Evolutionary conservation across 768 basidiomycete genomes (phyloP), one percentile per base, ranked within the genome.

Genomic region (Kwoniella botswanensis): DNA sequence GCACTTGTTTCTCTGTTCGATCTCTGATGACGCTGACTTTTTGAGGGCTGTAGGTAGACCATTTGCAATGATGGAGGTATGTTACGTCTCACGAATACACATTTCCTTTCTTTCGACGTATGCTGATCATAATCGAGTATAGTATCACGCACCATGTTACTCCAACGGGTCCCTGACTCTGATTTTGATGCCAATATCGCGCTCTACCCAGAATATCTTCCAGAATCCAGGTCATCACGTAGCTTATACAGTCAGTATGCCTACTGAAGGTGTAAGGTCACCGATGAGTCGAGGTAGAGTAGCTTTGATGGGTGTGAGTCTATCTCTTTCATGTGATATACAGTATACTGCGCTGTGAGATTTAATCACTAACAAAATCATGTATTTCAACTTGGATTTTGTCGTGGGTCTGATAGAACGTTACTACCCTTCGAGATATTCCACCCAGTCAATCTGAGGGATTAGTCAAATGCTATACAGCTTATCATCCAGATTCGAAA

Each of bases 61-160:
- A 58, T 81, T 82, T 59, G 78, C 80, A 3, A 63, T 82, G 69
- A 73, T 82, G 71, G 82, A 83, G 73, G 80, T 81, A 57, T 53
- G 64, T 22, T 4, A 44, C 46, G 13, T 42, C n/a, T 21, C 13
- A 52, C 0, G 44, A 29, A 22, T 63, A 1, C 35, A 35, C 46
- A 50, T 1, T 18, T 11, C 18, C 46, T 50, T 17, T 18, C 21
- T 7, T 35, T 29, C 53, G 2, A 58, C 18, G 4, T 21, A 2
- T 26, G 56, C 56, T 58, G 56, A 58, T 26, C 6, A 35, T 58
- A 21, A 26, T 42, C 42, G 35, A 24, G n/a, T n/a, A n/a, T 72
- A 77, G 76, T 81, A 76, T 66, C 78, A 83, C 64, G 80, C 82
- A 35, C 80, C 82, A 26, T 83, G 82, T 53, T 74, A 76, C 61